phyloP scores from a whole-genome alignment of 495 filamentous ascomycete species.

The Cercophora sp. region DNA sequence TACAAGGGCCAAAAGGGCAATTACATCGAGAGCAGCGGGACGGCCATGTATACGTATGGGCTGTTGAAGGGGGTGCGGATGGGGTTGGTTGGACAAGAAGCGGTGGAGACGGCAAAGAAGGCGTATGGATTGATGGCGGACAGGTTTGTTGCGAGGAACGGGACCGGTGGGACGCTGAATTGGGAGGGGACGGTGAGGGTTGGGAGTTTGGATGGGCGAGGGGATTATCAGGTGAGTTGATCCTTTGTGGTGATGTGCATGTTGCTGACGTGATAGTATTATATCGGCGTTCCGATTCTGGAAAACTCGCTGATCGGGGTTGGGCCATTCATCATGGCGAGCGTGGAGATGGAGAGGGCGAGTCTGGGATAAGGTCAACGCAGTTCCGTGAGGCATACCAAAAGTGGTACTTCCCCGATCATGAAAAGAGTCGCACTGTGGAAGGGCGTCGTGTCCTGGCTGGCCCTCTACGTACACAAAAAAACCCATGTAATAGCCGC shows the following conservation, averaged over 20 bases:
- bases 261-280: conserved; percentile 13
- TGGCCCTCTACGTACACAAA: too few relatives aligned
- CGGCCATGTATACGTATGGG: conserved; percentile 57
- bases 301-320: conserved; percentile 10
- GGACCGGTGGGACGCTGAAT: conserved; percentile 39
- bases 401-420: too few relatives aligned
- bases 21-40: conserved; percentile 58
- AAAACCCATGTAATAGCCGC: too few relatives aligned
- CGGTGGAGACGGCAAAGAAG: conserved; percentile 25
- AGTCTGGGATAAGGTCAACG: too few relatives aligned
- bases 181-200: conserved; percentile 55
- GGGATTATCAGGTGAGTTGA: conserved; percentile 39
- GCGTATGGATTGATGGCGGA: conserved; percentile 29
- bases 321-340: conserved; percentile 9
- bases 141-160: conserved; percentile 32
- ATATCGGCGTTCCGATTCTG: neutral
- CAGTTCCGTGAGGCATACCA: too few relatives aligned
- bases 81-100: conserved; percentile 32
- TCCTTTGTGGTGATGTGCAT: neutral
- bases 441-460: too few relatives aligned
- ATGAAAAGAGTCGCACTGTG: too few relatives aligned
- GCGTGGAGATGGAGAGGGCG: conserved; percentile 11
- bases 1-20: conserved; percentile 46
- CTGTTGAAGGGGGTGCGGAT: conserved; percentile 49
- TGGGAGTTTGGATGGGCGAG: conserved; percentile 50